A percentile compares a stretch with the other conserved stretches of the same genome.
Evolutionary conservation across 169 alveolate species (phyloP).

Genomic region (Cryptosporidium muris): DNA sequence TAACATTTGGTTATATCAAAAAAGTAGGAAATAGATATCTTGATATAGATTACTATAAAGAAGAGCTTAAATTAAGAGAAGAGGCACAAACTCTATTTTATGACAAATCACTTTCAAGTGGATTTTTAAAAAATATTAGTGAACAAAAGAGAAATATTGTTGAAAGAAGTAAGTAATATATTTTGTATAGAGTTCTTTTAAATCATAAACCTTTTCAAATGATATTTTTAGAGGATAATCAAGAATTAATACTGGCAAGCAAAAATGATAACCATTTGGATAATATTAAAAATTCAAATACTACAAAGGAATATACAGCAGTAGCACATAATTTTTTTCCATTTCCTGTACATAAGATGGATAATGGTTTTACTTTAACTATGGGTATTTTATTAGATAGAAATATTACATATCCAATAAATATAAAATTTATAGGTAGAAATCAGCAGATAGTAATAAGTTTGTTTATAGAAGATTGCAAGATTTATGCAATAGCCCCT

Average conservation of each 20-base stretch:
- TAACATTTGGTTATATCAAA: no score
- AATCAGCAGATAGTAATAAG: conserved; percentile 19
- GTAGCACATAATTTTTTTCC: neutral
- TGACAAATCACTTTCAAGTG: no score
- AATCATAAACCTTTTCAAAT: no score
- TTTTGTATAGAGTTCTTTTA: no score
- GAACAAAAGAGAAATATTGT: no score
- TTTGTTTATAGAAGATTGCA: conserved; percentile 22
- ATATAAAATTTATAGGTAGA: conserved; percentile 16
- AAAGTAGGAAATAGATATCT: no score
- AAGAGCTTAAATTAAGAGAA: no score
- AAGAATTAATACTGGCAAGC: neutral
- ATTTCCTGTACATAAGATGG: conserved; percentile 21
- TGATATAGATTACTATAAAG: no score
- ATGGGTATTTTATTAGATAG: neutral
- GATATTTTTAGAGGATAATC: neutral
- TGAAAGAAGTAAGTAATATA: no score
- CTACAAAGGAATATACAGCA: neutral
- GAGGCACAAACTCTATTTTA: no score
- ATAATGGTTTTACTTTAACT: conserved; percentile 15
- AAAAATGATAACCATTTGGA: neutral
- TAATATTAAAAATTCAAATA: neutral
- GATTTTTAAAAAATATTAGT: no score
- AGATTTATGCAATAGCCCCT: conserved; percentile 4
- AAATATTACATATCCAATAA: neutral